These are phyloP conservation scores for Sarocladium strictum DNA, from an alignment of 2,329 filamentous ascomycete species.

Conservation along the genomic window DNA sequence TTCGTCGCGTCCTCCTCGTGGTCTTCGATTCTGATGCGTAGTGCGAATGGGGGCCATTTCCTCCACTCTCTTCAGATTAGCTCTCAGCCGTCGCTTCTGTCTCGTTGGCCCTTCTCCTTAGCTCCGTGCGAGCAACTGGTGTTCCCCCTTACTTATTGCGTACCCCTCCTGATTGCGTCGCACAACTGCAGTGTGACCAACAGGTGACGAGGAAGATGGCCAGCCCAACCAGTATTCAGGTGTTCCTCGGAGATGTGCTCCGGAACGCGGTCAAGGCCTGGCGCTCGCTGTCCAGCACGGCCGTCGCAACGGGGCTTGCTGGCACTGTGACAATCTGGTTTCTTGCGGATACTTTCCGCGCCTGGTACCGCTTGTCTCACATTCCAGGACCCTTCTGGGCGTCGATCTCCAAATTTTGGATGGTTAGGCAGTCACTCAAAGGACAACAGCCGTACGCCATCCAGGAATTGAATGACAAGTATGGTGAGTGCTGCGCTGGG, in stretches of 20 bases:
- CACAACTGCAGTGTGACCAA: neutral
- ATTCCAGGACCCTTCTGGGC: constrained; percentile 28
- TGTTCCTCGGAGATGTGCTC: neutral
- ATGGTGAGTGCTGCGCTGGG: constrained; percentile 17
- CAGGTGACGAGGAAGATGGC: neutral
- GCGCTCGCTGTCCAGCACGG: neutral
- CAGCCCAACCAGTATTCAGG: neutral
- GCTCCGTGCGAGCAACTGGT: neutral
- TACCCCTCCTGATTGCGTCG: neutral
- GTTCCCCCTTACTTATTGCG: neutral
- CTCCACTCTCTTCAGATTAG: neutral
- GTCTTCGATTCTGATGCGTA: neutral
- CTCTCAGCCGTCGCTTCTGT: neutral
- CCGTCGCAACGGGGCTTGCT: constrained; percentile 7
- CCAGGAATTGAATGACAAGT: constrained; percentile 19
- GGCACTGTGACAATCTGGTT: constrained; percentile 13
- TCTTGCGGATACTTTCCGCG: constrained; percentile 12
- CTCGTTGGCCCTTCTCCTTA: neutral
- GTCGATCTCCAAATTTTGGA: constrained; percentile 27
- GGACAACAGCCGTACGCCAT: constrained; percentile 19
- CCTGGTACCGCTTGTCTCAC: constrained; percentile 27
- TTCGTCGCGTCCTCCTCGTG: neutral
- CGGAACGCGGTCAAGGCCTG: neutral
- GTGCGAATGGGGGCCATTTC: too few species aligned
- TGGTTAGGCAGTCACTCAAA: constrained; percentile 21